Evolutionary conservation across 805 yeast genomes (phyloP), one percentile per base, ranked within the genome.

Genomic region (Teunomyces aglyptinius): DNA sequence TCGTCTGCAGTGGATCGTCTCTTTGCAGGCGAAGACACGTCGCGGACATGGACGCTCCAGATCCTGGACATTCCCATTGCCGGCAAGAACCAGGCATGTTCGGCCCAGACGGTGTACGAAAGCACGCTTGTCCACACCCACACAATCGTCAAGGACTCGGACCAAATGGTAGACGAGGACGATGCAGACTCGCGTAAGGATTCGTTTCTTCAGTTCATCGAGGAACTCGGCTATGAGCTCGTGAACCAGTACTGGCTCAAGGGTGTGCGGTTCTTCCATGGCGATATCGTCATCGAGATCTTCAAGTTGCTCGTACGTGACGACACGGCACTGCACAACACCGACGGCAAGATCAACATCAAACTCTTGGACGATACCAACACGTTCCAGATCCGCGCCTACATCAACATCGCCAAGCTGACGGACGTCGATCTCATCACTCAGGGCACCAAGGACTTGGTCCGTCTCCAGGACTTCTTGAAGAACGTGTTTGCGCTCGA

Each of bases 41-140:
- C 32, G 15, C 47, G 71, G 56, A 51, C 66, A 34, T 86, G 91
- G 92, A 75, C 83, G 1, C 56, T 86, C 6, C 86, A 80, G 53
- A 71, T 82, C 20, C 70, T 80, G 4, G 95, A 87, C 63, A 83
- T 87, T 10, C 94, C 94, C 1, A 79, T 83, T 5, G 91, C 89
- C 7, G 92, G 92, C 3, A 65, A 75, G 78, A 57, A 76, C 78
- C 61, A 83, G 77, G 45, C 77, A 75, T 19, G 81, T 78, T 49
- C 95, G 44, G 75, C 73, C 3, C 76, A 89, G 60, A 78, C 87
- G 13, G 75, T 88, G 10, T 73, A 84, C 49, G 89, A 85, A 57
- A 71, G 81, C 41, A 78, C 83, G 1, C 58, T 80, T 10, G 74
- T 71, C 3, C 75, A 76, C 53, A 73, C 78, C 46, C 82, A 79